phyloP scores from a whole-genome alignment of 169 alveolate genomes.

The Cryptosporidium muris region DNA sequence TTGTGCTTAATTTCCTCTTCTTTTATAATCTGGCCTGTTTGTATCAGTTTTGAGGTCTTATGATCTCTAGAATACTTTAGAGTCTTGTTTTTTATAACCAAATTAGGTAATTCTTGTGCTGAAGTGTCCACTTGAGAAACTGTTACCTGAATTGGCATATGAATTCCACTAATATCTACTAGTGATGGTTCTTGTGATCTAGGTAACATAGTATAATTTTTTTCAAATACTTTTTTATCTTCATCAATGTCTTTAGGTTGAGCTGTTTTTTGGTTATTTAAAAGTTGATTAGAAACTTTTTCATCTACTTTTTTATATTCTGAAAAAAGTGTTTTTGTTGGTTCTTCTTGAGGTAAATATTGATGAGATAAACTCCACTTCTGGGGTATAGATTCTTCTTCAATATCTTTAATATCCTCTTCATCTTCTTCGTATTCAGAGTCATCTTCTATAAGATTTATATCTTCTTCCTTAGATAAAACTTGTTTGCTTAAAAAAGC shows the following conservation, averaged over 20 bases:
- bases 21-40: not conserved
- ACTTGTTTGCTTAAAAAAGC: not conserved
- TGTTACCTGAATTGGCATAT: not conserved
- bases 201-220: not conserved
- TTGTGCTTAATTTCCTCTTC: not conserved
- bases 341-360: not conserved
- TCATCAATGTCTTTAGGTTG: not conserved
- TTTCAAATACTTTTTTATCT: not conserved
- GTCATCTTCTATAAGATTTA: not conserved
- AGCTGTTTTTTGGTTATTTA: not conserved
- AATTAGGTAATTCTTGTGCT: not conserved
- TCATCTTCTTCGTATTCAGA: constrained; percentile 19
- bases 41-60: not conserved
- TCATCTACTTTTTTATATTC: not conserved
- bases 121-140: not conserved
- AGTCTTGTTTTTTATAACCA: not conserved
- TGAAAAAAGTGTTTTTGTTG: not conserved
- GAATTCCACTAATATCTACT: not conserved
- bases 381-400: constrained; percentile 2
- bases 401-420: constrained; percentile 13
- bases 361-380: not conserved
- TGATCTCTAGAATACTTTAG: not conserved
- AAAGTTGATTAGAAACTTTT: not conserved
- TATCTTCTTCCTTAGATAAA: constrained; percentile 16
- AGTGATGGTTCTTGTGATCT: not conserved